These are phyloP conservation scores for Pichia sp. DNA, from an alignment of 1,139 yeast species.

Conservation along the genomic window DNA sequence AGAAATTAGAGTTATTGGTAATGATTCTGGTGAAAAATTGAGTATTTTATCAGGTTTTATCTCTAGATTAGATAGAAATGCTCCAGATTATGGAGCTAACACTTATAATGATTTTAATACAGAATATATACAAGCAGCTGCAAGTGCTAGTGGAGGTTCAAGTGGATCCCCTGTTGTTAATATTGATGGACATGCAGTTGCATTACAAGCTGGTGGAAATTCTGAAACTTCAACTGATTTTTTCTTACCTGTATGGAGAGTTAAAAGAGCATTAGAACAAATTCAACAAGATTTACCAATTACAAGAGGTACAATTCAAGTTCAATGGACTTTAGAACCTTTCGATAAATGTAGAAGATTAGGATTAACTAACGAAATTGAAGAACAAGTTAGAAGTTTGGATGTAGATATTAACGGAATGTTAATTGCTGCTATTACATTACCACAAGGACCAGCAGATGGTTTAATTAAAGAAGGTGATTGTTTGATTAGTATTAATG, in stretches of 20 bases:
- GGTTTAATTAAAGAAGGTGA: slow-evolving; percentile 76
- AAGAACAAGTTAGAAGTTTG: slow-evolving; percentile 52
- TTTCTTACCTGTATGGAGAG: slow-evolving; percentile 80
- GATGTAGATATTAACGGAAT: slow-evolving; percentile 69
- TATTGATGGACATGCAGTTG: slow-evolving; percentile 80
- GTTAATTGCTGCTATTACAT: slow-evolving; percentile 72
- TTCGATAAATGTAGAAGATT: slow-evolving; percentile 85
- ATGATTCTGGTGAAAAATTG: slow-evolving; percentile 92
- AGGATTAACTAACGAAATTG: slow-evolving; percentile 74
- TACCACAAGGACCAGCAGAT: slow-evolving; percentile 87
- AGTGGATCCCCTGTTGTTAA: slow-evolving; percentile 94
- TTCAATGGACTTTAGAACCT: slow-evolving; percentile 81
- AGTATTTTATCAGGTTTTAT: slow-evolving; percentile 87
- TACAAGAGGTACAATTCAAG: slow-evolving; percentile 83
- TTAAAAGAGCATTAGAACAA: slow-evolving; percentile 71
- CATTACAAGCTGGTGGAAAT: slow-evolving; percentile 91
- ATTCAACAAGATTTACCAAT: slow-evolving; percentile 53
- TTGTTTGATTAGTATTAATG: slow-evolving; percentile 67
- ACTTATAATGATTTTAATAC: slow-evolving; percentile 95
- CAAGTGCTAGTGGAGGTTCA: slow-evolving; percentile 92
- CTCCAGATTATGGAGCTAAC: slow-evolving; percentile 86
- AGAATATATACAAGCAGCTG: slow-evolving; percentile 94
- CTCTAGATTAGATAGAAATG: slow-evolving; percentile 84
- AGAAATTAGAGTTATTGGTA: slow-evolving; percentile 91
- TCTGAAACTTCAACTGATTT: slow-evolving; percentile 90